phyloP scores from a whole-genome alignment of 208 protist genomes.

The Wallacemonas sp. region DNA sequence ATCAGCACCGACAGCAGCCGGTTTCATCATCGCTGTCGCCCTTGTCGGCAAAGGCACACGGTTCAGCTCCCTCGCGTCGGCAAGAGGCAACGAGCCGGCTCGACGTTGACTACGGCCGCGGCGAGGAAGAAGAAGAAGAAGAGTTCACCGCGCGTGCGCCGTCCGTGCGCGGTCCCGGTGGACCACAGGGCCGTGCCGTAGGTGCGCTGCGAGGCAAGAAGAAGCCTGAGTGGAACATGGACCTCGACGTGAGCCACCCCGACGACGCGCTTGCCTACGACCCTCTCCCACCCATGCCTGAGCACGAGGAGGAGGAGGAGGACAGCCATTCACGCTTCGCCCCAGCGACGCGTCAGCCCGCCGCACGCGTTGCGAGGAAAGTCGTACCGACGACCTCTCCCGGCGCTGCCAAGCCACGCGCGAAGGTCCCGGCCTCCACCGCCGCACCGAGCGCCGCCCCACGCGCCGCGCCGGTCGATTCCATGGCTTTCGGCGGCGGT shows the following conservation, averaged over 20 bases:
- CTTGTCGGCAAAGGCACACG: no score
- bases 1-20: slow-evolving; percentile 48
- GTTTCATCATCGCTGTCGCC: no score
- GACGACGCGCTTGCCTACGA: slow-evolving; percentile 4
- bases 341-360: neutral
- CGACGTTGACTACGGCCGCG: neutral
- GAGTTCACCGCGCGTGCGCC: neutral
- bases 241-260: slow-evolving; percentile 31
- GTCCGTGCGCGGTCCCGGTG: neutral
- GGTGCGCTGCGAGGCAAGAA: neutral
- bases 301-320: neutral
- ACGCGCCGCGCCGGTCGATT: neutral
- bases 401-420: no score
- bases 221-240: slow-evolving; percentile 66
- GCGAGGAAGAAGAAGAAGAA: slow-evolving; percentile 15
- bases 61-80: no score
- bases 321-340: no score
- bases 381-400: slow-evolving; percentile 2
- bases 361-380: neutral
- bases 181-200: neutral
- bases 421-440: no score
- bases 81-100: no score
- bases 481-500: no score
- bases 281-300: slow-evolving; percentile 1
- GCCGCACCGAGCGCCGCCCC: neutral